Base-by-base conservation (phyloP, 129 eudicot genomes). In the Solidago caesia region DNA sequence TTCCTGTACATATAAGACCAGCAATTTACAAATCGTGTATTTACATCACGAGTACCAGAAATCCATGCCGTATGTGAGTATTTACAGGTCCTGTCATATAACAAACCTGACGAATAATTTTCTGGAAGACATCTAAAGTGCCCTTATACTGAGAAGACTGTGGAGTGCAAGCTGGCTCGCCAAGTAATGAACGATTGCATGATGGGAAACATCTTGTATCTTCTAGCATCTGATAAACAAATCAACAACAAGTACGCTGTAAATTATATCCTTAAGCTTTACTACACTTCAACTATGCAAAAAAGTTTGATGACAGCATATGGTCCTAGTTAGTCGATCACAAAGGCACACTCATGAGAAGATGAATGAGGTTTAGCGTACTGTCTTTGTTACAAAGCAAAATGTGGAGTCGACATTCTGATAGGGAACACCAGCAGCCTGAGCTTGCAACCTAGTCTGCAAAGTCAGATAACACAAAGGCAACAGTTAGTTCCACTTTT, bases 371-470 rank as follows among this genome's bases (percentile, higher is more conserved):
- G 48, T 27, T 76, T 26, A 57, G 72, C 81, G 5, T 88, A 92
- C 98, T 44, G 83, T 52, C 56, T 82, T 84, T 3, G 93, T 68
- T 72, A 80, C 87, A 44, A 83, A 83, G 83, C 81, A 81, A 11
- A 77, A 74, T 7, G 75, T 72, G 8, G 79, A 68, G 59, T 85
- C 3, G 84, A 26, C 52, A 67, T 76, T 77, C 55, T 83, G 77
- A 76, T 83, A 86, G 68, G 96, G 85, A 43, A 88, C 89, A 41
- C 96, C 92, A 57, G 96, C 98, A 59, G 98, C 98, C 82, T 93
- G 98, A 25, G 96, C 96, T 83, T 93, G 98, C 87, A 93, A 85
- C 75, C 98, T 90, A 41, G 96, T 93, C 98, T 93, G 96, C 8
- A 61, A 51, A 84, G 21, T 52, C 16, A 64, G 7, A 64, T 61